These are phyloP conservation scores for Sporothrix brasiliensis DNA, from an alignment of 2,329 filamentous ascomycete genomes.

Conservation along the genomic window DNA sequence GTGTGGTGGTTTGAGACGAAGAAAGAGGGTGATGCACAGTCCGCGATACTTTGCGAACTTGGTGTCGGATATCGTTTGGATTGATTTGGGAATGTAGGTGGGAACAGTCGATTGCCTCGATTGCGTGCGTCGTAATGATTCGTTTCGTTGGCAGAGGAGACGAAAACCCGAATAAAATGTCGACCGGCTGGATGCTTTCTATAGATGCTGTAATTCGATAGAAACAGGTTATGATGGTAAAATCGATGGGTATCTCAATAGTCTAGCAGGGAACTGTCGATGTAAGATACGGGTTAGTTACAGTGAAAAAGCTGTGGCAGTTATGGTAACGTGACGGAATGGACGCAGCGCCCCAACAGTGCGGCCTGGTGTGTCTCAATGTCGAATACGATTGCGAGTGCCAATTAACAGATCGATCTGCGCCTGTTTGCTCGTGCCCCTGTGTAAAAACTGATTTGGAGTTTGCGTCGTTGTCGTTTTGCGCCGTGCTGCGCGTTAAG, in stretches of 20 bases:
- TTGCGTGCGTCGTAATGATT: background rate
- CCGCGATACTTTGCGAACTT: background rate
- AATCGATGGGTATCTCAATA: constrained; percentile 31
- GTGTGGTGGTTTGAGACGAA: background rate
- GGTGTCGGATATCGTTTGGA: background rate
- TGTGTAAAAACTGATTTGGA: background rate
- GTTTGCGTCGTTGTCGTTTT: background rate
- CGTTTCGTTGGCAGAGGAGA: background rate
- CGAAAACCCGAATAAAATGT: constrained; percentile 11
- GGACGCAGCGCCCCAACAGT: background rate
- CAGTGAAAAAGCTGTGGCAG: background rate
- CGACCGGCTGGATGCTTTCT: constrained; percentile 25
- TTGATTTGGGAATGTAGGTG: background rate
- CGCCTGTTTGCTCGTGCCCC: background rate
- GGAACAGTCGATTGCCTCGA: too few species aligned
- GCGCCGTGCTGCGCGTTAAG: constrained; percentile 1
- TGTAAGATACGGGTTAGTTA: background rate
- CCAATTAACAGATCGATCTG: background rate
- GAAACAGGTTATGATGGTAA: constrained; percentile 22
- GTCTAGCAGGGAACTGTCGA: constrained; percentile 29
- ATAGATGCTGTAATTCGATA: constrained; percentile 27
- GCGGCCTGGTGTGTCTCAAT: background rate
- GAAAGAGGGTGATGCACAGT: background rate
- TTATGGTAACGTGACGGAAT: background rate
- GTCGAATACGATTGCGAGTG: background rate